Base-by-base conservation (phyloP, 2,329 filamentous ascomycete genomes). In the Monosporascus sp. region DNA sequence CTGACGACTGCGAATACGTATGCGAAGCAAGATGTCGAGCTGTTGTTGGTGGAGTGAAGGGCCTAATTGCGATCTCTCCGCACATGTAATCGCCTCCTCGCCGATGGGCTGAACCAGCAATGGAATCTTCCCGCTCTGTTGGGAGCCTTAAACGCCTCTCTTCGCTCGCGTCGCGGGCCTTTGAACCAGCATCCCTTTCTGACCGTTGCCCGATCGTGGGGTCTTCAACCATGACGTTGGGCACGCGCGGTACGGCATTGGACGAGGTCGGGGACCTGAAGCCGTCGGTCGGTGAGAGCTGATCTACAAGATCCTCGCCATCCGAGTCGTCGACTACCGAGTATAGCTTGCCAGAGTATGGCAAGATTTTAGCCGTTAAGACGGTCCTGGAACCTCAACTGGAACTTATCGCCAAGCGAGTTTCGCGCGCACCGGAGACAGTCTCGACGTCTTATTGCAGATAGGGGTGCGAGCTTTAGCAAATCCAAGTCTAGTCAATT, bases 271-370 rank as follows among this genome's bases (percentile, higher is more conserved):
- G 62, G 37, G 63, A 68, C 60, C 71, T 70, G 63, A 80, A 80
- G 71, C 77, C 78, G 55, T 81, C 75, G n/a, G 76, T 73, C 40
- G 78, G 78, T 31, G 77, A 80, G 52, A 78, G 66, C 18, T 69
- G 59, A 50, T 69, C 59, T 41, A 68, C 67, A 52, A 72, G 67
- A 51, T 66, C 62, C 20, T 72, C 61, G 51, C 53, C 54, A 51
- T 68, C 65, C 40, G 61, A 58, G 41, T 63, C 59, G 53, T 65
- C 71, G 50, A 65, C 62, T 56, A 66, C 69, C 54, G 74, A 75
- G 68, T 77, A 76, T 56, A 78, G 64, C 57, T 76, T 72, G 64
- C 78, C 76, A 26, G 76, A 73, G 65, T 77, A 75, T n/a, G 74
- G 66, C 76, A 78, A 79, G 65, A 60, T 68, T 60, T 58, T 54